Evolutionary conservation across 495 filamentous ascomycete genomes (phyloP).

Genomic region (Melanomma pulvis-pyrius): DNA sequence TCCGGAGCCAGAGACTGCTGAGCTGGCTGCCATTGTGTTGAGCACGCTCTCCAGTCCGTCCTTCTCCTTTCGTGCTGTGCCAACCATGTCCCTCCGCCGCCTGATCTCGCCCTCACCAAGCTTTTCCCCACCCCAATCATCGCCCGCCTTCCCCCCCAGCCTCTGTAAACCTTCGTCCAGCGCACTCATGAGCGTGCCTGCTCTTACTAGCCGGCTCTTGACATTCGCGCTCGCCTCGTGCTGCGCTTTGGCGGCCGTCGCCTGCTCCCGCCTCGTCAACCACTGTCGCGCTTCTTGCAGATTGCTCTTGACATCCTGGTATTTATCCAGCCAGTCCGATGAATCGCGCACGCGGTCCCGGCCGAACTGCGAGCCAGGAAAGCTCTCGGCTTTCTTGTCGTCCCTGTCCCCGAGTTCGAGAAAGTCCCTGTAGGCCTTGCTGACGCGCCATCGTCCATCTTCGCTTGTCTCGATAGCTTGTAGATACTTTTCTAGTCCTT

Average conservation of each 20-base stretch:
- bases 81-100: conserved; percentile 75
- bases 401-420: conserved; percentile 64
- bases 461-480: conserved; percentile 72
- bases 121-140: conserved; percentile 46
- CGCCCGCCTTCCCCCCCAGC: conserved; percentile 43
- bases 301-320: conserved; percentile 77
- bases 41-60: conserved; percentile 84
- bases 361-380: conserved; percentile 46
- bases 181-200: conserved; percentile 64
- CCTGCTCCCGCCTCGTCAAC: conserved; percentile 75
- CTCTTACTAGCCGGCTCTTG: conserved; percentile 78
- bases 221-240: conserved; percentile 80
- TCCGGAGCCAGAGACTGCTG: conserved; percentile 8
- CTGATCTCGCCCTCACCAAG: conserved; percentile 88
- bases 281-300: conserved; percentile 80
- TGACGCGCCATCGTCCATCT: conserved; percentile 84
- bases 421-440: conserved; percentile 81
- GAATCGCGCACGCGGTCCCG: conserved; percentile 60
- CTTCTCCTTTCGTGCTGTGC: conserved; percentile 76
- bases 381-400: conserved; percentile 50
- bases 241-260: conserved; percentile 64
- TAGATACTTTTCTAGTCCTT: conserved; percentile 79
- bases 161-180: conserved; percentile 73
- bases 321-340: conserved; percentile 82
- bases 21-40: conserved; percentile 68